These are phyloP conservation scores for Urtica urens DNA, from an alignment of 306 rosid species.

Conservation along the genomic window DNA sequence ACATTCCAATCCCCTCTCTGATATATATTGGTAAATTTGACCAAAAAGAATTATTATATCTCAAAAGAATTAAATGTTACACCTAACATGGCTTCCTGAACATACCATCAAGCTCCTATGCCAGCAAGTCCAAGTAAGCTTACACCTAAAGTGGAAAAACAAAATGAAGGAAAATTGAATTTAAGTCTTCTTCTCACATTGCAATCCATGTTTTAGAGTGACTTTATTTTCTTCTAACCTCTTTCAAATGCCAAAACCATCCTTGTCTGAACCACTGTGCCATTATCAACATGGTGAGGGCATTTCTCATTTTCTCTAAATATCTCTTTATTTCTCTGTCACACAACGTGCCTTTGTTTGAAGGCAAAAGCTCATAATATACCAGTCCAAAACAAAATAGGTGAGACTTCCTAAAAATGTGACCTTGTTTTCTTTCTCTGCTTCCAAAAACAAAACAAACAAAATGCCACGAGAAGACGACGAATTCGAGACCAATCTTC, in stretches of 20 bases:
- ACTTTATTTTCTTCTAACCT: not conserved
- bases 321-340: slow-evolving; percentile 11
- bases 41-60: not conserved
- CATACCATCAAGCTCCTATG: slow-evolving; percentile 30
- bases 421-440: slow-evolving; percentile 2
- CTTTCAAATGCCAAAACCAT: slow-evolving; percentile 22
- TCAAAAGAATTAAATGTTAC: slow-evolving; percentile 32
- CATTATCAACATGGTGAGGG: slow-evolving; percentile 21
- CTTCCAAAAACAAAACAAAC: slow-evolving; percentile 19
- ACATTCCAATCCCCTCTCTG: slow-evolving; percentile 9
- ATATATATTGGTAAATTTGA: slow-evolving; percentile 24
- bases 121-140: slow-evolving; percentile 48
- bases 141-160: slow-evolving; percentile 20
- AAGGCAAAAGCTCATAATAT: slow-evolving; percentile 34
- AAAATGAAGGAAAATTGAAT: slow-evolving; percentile 10
- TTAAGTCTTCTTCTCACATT: not conserved
- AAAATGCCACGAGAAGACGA: slow-evolving; percentile 35
- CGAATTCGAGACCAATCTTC: slow-evolving; percentile 35
- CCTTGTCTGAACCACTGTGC: slow-evolving; percentile 21
- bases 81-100: slow-evolving; percentile 45
- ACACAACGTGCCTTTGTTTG: slow-evolving; percentile 34
- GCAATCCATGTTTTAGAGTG: slow-evolving; percentile 12
- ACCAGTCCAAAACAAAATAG: slow-evolving; percentile 18
- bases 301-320: slow-evolving; percentile 17
- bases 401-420: slow-evolving; percentile 18